A percentile compares a stretch with the other conserved stretches of the same genome.
Evolutionary conservation across 2,329 filamentous ascomycete genomes (phyloP).

Genomic region (Plectosphaerella plurivora): DNA sequence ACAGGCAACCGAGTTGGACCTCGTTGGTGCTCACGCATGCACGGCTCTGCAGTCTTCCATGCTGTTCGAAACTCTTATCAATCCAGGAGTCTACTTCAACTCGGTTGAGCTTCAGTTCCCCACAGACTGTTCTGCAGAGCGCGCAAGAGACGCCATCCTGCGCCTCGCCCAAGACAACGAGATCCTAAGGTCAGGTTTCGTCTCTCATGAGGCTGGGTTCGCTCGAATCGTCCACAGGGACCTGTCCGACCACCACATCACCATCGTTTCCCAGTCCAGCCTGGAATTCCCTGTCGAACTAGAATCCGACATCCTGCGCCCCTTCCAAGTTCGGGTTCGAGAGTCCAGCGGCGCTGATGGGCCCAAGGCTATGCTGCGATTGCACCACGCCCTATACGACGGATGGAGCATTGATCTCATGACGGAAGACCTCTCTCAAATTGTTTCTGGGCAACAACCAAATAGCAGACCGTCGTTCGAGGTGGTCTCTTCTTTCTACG

Average conservation of each 20-base stretch:
- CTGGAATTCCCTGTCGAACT: conserved; percentile 33
- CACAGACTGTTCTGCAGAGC: conserved; percentile 20
- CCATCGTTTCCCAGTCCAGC: conserved; percentile 29
- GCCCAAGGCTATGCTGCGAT: conserved; percentile 42
- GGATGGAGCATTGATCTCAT: conserved; percentile 88
- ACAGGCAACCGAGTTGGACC: neutral
- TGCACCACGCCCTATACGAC: conserved; percentile 86
- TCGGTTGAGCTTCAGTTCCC: conserved; percentile 63
- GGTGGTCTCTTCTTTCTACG: conserved; percentile 49
- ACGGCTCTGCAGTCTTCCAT: conserved; percentile 75
- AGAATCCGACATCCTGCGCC: conserved; percentile 40
- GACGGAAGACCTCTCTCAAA: conserved; percentile 56
- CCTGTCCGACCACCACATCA: conserved; percentile 38
- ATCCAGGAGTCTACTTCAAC: conserved; percentile 68
- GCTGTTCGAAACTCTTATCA: conserved; percentile 66
- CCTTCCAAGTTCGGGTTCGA: conserved; percentile 57
- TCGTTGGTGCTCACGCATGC: conserved; percentile 53
- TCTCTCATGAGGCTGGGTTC: conserved; percentile 47
- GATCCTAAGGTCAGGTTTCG: conserved; percentile 71
- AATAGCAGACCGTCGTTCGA: conserved; percentile 53
- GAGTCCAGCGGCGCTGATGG: conserved; percentile 12
- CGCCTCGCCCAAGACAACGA: conserved; percentile 52
- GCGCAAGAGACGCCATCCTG: conserved; percentile 45
- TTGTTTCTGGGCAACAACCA: conserved; percentile 32
- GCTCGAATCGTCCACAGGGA: conserved; percentile 60